Base-by-base conservation (phyloP, 2,329 filamentous ascomycete genomes). In the Colletotrichum sublineola region DNA sequence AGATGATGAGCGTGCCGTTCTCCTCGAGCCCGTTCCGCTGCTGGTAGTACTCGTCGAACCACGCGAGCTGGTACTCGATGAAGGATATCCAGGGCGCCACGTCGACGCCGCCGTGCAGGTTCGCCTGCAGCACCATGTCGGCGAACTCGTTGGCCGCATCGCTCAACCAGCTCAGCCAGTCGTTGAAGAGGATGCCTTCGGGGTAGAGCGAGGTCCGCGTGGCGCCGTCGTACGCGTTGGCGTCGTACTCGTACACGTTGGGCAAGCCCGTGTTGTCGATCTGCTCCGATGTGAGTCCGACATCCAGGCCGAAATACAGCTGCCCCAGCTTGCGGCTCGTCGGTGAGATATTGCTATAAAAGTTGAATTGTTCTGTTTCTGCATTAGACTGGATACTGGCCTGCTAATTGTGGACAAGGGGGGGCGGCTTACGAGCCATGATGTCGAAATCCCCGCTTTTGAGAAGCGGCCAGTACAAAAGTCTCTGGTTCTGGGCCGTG, bases 321-420 rank as follows among this genome's bases (percentile, higher is more conserved):
- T 48, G 46, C 4, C 46, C 46, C 46, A 48, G 46, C n/a, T 48
- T 48, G n/a, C 46, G 46, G n/a, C 20, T 48, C 1, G 46, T 48
- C 20, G 46, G 46, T 9, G 46, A 48, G 2, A 24, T 48, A 9
- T 48, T 48, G 46, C 46, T 48, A 7, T 48, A 48, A n/a, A 48
- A 48, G 12, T 48, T 7, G 20, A 48, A 48, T 3, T 48, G 46
- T 4, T 48, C 46, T 48, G 46, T 20, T 24, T 8, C 9, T 7
- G 12, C 4, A n/a, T 48, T 18, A 48, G 4, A 18, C 1, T 5
- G 0, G n/a, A 48, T 3, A 6, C 0, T 6, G 18, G 15, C 42
- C 7, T 3, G 9, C 46, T 24, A 20, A 3, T n/a, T 1, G 44
- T n/a, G 12, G 1, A 46, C 6, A 11, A 46, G 4, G 20, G 18